These are phyloP conservation scores for Prunella vulgaris DNA, from an alignment of 257 asterid species.

Conservation along the genomic window DNA sequence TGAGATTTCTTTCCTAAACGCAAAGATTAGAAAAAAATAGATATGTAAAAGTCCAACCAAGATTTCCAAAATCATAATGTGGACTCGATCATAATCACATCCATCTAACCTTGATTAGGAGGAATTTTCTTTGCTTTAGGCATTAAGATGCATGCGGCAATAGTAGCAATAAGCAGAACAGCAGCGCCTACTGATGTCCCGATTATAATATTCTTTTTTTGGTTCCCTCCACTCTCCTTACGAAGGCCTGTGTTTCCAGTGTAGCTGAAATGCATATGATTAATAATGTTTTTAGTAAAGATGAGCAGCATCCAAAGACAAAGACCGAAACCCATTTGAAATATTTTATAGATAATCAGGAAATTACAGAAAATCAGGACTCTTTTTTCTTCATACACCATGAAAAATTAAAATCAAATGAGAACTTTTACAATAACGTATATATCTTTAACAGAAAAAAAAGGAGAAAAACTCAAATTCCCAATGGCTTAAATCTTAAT, in stretches of 20 bases:
- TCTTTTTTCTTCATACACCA: background rate
- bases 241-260: constrained; percentile 64
- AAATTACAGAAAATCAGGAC: background rate
- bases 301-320: background rate
- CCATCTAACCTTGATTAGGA: constrained; percentile 48
- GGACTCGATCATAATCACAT: constrained; percentile 1
- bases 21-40: constrained; percentile 1
- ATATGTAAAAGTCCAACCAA: constrained; percentile 19
- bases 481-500: background rate
- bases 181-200: constrained; percentile 82
- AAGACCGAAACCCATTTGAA: background rate
- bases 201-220: constrained; percentile 59
- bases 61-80: background rate
- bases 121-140: constrained; percentile 46
- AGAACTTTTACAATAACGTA: background rate
- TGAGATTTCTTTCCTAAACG: constrained; percentile 41
- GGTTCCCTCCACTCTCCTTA: constrained; percentile 37
- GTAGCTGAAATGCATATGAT: constrained; percentile 48
- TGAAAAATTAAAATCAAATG: background rate
- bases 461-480: background rate
- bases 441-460: background rate
- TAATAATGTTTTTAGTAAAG: background rate
- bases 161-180: constrained; percentile 61
- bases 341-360: background rate
- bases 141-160: constrained; percentile 54